A percentile compares a stretch with the other conserved stretches of the same genome.
These are phyloP conservation scores for Poronia punctata DNA, from an alignment of 495 filamentous ascomycete genomes.

Conservation along the genomic window DNA sequence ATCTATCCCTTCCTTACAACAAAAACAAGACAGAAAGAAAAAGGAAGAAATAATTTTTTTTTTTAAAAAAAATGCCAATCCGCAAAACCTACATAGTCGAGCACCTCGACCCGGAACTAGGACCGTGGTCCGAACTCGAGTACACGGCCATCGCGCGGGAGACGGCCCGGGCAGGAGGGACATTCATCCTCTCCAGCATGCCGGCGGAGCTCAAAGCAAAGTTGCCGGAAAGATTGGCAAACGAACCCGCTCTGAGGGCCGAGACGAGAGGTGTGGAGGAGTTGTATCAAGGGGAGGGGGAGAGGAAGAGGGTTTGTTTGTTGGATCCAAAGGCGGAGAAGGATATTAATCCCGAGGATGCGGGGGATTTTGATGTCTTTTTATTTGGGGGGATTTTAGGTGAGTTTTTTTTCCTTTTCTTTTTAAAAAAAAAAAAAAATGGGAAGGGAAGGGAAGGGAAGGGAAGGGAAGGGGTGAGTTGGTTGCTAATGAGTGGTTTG, in stretches of 20 bases:
- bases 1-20: no score
- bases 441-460: not conserved
- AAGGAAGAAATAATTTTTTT: no score
- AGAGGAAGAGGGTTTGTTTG: constrained; percentile 64
- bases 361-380: constrained; percentile 76
- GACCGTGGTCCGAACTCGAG: constrained; percentile 88
- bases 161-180: constrained; percentile 56
- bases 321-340: constrained; percentile 76
- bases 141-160: constrained; percentile 81
- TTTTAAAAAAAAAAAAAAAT: no score
- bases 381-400: constrained; percentile 94
- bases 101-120: constrained; percentile 87
- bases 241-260: constrained; percentile 54
- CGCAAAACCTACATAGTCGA: constrained; percentile 77
- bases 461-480: constrained; percentile 4
- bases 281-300: constrained; percentile 57
- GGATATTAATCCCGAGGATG: constrained; percentile 79
- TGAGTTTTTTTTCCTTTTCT: constrained; percentile 35
- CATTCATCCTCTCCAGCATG: constrained; percentile 82
- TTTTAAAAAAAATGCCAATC: constrained; percentile 16
- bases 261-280: constrained; percentile 70
- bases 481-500: constrained; percentile 7
- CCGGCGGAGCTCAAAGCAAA: constrained; percentile 55
- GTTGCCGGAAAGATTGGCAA: constrained; percentile 49
- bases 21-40: not conserved